Base-by-base conservation (phyloP, 176 grass and related monocot species). In the Poa pratensis region DNA sequence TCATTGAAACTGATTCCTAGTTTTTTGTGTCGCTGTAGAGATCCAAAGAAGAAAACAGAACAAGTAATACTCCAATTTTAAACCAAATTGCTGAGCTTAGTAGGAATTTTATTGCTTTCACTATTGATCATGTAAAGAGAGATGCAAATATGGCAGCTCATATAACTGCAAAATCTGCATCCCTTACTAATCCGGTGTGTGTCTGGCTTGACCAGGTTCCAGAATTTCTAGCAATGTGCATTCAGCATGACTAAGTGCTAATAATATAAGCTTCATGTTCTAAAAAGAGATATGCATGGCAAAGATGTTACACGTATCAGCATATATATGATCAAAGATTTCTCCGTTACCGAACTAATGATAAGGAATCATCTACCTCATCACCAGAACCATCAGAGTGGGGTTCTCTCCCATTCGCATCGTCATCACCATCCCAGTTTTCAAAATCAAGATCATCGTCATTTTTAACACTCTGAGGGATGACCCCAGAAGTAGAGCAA, bases 341-440 rank as follows among this genome's bases (percentile, higher is more conserved):
- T 50, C 16, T 27, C 7, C 51, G 46, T 43, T 5, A 72, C 45
- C 14, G 14, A 74, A 30, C 3, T 50, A 74, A 74, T 28, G 45
- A 74, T 15, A 74, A 74, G 14, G 14, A 74, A 74, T 51, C 15
- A 74, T 74, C 71, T 95, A 97, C 95, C 90, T 93, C 86, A 23
- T 92, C 90, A 49, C 68, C 85, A 52, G 89, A 98, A 83, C 86
- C 85, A 77, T 82, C 43, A 23, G 39, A 74, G 63, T 87, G 65
- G 68, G 73, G 69, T 51, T 26, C 43, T 71, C 14, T 46, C 0
- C 83, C 87, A 73, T 51, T 35, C 80, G 74, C 46, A 88, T 86
- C 69, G 6, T 87, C n/a, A 0, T 85, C 82, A 1, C 24, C 22
- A 51, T 94, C 87, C 85, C 87, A 92, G 51, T 85, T 93, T 63